Base-by-base conservation (phyloP, 257 asterid genomes). In the Nicotiana sylvestris region DNA sequence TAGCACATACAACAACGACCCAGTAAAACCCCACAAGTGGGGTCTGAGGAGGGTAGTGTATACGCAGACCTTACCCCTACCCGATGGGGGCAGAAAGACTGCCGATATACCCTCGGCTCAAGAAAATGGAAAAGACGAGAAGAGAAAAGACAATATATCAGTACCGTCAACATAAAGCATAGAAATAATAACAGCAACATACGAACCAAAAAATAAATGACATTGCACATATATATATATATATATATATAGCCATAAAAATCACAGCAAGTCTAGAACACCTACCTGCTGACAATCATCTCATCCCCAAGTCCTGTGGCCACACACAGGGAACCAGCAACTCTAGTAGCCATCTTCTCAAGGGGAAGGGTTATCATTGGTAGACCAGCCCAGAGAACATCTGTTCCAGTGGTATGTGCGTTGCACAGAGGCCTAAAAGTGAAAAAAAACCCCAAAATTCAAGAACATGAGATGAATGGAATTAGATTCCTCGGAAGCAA, bases 261-360 rank as follows among this genome's bases (percentile, higher is more conserved):
- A 33, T 17, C 1, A 43, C 29, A 65, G 66, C 57, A 82, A 60
- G 83, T 69, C n/a, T 13, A 16, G 81, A 85, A 60, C 51, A 76
- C 87, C 13, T 83, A 93, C 99, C 95, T 93, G 82, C 87, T 85
- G 86, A 94, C 99, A 81, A 96, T 93, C 99, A 96, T 96, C 88
- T 96, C 98, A 61, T 92, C 96, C 69, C 99, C 99, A 58, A 94
- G 89, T 84, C 98, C 99, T 29, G 98, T 96, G 68, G 99, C 99
- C 91, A 96, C 88, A 86, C 98, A 94, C 85, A 96, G 89, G 68
- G 99, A 96, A 82, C 98, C 99, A 85, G 99, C 99, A 80, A 96
- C 99, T 86, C 99, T 88, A 33, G 99, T 96, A 32, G 99, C 99
- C 99, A 96, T 96, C 85, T 96, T 96, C 95, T 96, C 98, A 15